Evolutionary conservation across 495 filamentous ascomycete species (phyloP), one percentile per base, ranked within the genome.

Genomic region (Rostrohypoxylon terebratum): DNA sequence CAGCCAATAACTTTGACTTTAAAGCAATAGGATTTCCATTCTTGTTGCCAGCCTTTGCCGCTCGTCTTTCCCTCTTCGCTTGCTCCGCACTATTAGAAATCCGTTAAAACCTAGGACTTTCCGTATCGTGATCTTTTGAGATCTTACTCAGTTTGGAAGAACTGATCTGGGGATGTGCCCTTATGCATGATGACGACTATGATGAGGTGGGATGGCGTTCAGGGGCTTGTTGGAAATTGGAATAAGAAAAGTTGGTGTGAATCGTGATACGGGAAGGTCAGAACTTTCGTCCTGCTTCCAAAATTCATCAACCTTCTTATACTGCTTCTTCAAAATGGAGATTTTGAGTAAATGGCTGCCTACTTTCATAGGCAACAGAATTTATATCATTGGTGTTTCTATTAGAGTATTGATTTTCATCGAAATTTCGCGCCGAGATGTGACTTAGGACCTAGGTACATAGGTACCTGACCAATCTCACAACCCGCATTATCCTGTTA

Each of bases 131-230:
- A 13, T 63, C 63, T 33, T 25, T 57, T 36, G 50, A 72, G 51
- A 45, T 83, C 87, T 77, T 84, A 93, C 90, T 90, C 90, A 16
- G 94, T 95, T 80, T 98, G 93, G 79, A 98, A 98, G 86, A 96
- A 98, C 75, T 95, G 76, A 13, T 78, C 71, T 65, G 75, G 33
- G 2, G 76, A 75, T 47, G 68, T 78, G 38, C 74, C 71, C 57
- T 78, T 75, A 18, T 72, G 31, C 71, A 78, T 76, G 38, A 34
- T 33, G 63, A 66, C 31, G 44, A 48, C n/a, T 42, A 14, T 53
- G 31, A 14, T 53, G 31, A 7, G 18, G 31, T 7, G 34, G n/a
- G 44, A 58, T 16, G 45, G 13, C 59, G 44, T 31, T 69, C 59
- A 69, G 59, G 48, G 58, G 58, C 38, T 69, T 69, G 28, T 20